A percentile compares a stretch with the other conserved stretches of the same genome.
Evolutionary conservation across 805 yeast species (phyloP).

Genomic region (Blastobotrys attinorum): DNA sequence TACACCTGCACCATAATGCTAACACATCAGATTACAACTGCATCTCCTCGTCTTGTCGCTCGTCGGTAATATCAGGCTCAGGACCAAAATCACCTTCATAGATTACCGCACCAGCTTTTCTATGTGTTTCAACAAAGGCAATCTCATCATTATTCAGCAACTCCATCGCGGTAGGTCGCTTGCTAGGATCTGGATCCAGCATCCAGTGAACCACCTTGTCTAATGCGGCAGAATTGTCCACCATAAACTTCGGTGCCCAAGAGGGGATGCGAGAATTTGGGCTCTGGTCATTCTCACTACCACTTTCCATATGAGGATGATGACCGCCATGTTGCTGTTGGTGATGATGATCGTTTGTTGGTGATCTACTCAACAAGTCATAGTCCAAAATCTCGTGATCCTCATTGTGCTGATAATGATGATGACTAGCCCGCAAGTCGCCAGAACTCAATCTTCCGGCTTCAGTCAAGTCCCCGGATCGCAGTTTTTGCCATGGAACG

Average conservation of each 20-base stretch:
- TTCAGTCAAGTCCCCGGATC: conserved; percentile 92
- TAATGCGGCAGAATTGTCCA: conserved; percentile 60
- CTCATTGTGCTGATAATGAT: background rate
- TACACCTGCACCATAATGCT: background rate
- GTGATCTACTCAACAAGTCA: background rate
- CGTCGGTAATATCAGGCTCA: conserved; percentile 35
- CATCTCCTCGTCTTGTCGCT: conserved; percentile 1
- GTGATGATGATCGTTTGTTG: too few species aligned
- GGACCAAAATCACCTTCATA: conserved; percentile 97
- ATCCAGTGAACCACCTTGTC: conserved; percentile 80
- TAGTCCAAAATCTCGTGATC: conserved; percentile 2
- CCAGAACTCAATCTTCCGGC: conserved; percentile 75
- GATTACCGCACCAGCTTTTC: conserved; percentile 89
- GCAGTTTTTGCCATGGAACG: conserved; percentile 87
- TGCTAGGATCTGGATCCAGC: conserved; percentile 76
- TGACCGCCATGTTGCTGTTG: background rate
- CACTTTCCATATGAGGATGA: too few species aligned
- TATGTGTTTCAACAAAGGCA: conserved; percentile 62
- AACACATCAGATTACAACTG: background rate
- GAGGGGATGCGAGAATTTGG: conserved; percentile 39
- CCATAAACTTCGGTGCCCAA: conserved; percentile 84
- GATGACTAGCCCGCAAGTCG: conserved; percentile 36
- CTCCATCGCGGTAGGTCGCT: conserved; percentile 71
- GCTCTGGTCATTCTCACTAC: too few species aligned
- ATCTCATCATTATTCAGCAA: conserved; percentile 69